Conservation (phyloP, 2,329 filamentous ascomycete species). For the Fusarium beomiforme region DNA sequence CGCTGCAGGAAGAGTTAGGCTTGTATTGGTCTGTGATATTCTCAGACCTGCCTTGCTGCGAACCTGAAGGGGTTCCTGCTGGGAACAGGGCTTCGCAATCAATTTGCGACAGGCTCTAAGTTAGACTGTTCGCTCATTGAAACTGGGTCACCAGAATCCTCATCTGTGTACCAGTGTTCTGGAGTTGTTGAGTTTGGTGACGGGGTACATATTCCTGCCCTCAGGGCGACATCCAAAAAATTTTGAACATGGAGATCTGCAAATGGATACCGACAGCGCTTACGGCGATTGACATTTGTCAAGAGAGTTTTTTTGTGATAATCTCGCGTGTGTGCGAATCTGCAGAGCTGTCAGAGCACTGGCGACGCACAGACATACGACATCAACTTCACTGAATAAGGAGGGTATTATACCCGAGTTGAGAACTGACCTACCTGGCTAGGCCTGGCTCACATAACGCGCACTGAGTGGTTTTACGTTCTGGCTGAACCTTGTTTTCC, state of each 20-base stretch:
- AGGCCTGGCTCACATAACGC: neutral
- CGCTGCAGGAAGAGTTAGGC: neutral
- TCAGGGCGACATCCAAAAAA: neutral
- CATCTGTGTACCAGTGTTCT: neutral
- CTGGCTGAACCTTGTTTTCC: constrained; percentile 36
- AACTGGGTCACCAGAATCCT: neutral
- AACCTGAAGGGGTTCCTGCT: constrained; percentile 4
- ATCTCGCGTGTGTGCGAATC: constrained; percentile 19
- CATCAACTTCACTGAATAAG: constrained; percentile 15
- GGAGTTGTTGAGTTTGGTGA: neutral
- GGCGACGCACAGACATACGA: constrained; percentile 27
- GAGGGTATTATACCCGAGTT: constrained; percentile 19
- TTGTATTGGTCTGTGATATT: constrained; percentile 4
- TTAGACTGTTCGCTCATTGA: neutral
- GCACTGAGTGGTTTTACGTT: constrained; percentile 21
- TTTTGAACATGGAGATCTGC: neutral
- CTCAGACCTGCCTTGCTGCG: constrained; percentile 3
- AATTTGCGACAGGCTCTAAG: neutral
- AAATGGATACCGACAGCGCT: neutral
- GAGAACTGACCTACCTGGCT: constrained; percentile 21
- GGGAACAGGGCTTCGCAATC: constrained; percentile 5
- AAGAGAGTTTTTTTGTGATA: constrained; percentile 5
- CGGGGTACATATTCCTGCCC: neutral
- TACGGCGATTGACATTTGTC: constrained; percentile 1
- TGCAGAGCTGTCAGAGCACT: constrained; percentile 24